Base-by-base conservation (phyloP, 768 basidiomycete species). In the Russula earlei region DNA sequence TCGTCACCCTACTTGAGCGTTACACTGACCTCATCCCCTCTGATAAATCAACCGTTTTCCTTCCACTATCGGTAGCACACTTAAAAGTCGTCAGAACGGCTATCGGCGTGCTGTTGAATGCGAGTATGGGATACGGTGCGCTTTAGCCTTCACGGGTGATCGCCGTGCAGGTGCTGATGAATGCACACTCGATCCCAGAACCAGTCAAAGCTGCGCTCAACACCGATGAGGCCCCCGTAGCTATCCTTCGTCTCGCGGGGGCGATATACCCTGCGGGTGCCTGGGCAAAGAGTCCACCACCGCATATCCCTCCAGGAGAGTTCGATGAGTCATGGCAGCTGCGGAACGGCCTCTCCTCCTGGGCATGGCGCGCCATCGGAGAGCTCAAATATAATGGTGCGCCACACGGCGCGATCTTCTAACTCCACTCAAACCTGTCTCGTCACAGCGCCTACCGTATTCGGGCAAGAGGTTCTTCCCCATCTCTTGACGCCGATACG, bases 41-140 rank as follows among this genome's bases (percentile, higher is more conserved):
- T 24, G 64, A 66, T 27, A 69, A 70, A 27, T 34, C 59, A 12
- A 49, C 53, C 9, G 67, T 68, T 40, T 80, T 82, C 15, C 67
- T 82, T 19, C 71, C 77, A 19, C 70, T 87, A 10, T 74, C 82
- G 34, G 71, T 79, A 47, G 67, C 78, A 7, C 82, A 91, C 66
- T 75, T 92, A 36, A 84, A 80, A 63, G 74, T 91, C 57, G 74
- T 90, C 59, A 82, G 84, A 65, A 90, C 87, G 7, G 78, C 85
- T 2, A 77, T 92, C 54, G 91, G 90, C 6, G 82, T 85, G 22
- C 74, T 92, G 15, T 70, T 92, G 46, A 93, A 93, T 64, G 80
- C 82, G 12, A 82, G 84, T 61, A 73, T 92, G 41, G 83, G 82
- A 52, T 90, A 81, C 67, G 87, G 91, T 88, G 62, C 51, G 79